phyloP scores from a whole-genome alignment of 78 protist genomes.

The Chrysochromulina parva region DNA sequence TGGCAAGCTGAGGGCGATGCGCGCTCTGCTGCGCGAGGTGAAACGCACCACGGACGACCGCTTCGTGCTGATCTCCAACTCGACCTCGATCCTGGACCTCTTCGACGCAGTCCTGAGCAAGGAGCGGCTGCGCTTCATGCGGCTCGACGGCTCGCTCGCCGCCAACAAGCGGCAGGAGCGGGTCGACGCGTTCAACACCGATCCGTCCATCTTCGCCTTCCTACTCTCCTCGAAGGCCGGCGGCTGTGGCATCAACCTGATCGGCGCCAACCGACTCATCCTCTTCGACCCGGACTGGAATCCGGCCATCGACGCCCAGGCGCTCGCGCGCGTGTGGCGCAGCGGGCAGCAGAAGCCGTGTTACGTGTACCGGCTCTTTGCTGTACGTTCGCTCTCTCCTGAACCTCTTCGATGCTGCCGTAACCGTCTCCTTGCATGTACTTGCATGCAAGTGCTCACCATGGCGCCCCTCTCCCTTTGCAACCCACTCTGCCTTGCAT shows the following conservation, averaged over 20 bases:
- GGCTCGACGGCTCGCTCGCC: slow-evolving; percentile 72
- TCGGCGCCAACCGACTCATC: slow-evolving; percentile 89
- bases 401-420: too few relatives aligned
- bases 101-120: slow-evolving; percentile 44
- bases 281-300: slow-evolving; percentile 41
- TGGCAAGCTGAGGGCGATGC: slow-evolving; percentile 51
- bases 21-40: not conserved
- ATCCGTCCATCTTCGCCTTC: slow-evolving; percentile 53
- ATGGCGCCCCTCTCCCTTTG: too few relatives aligned
- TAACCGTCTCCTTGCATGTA: too few relatives aligned
- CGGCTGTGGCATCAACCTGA: slow-evolving; percentile 91
- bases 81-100: slow-evolving; percentile 77
- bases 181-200: slow-evolving; percentile 75
- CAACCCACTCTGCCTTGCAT: too few relatives aligned
- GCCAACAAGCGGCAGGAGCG: too few relatives aligned
- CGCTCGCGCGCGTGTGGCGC: not conserved
- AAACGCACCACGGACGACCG: slow-evolving; percentile 38
- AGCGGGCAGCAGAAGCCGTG: not conserved
- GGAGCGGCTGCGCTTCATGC: not conserved
- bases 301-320: not conserved
- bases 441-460: too few relatives aligned
- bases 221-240: slow-evolving; percentile 86
- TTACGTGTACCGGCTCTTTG: not conserved
- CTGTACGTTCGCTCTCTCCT: too few relatives aligned
- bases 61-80: slow-evolving; percentile 90